Conservation (phyloP, 306 rosid species). For the Crotalaria pallida region DNA sequence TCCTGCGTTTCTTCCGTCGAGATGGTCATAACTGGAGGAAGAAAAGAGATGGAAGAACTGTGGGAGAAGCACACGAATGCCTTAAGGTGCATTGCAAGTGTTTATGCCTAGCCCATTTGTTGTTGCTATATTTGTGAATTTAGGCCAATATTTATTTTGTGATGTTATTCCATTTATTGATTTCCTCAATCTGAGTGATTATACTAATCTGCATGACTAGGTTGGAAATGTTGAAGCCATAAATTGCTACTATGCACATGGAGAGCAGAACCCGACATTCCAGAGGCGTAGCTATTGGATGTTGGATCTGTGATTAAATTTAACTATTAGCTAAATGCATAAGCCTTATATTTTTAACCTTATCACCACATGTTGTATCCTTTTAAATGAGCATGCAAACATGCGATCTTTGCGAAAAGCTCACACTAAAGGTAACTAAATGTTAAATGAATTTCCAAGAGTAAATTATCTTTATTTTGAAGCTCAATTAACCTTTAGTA, state of each 20-base stretch:
- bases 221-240: slow-evolving; percentile 89
- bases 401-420: background rate
- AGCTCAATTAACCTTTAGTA: background rate
- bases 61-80: slow-evolving; percentile 98
- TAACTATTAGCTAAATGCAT: slow-evolving; percentile 6
- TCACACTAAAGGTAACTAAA: slow-evolving; percentile 8
- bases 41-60: slow-evolving; percentile 94
- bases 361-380: slow-evolving; percentile 5
- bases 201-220: slow-evolving; percentile 43
- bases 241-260: slow-evolving; percentile 97
- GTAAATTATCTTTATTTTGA: slow-evolving; percentile 13
- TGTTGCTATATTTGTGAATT: no score
- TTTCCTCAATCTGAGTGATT: slow-evolving; percentile 20
- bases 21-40: slow-evolving; percentile 97
- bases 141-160: no score
- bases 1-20: slow-evolving; percentile 91
- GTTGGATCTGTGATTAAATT: slow-evolving; percentile 74
- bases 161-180: background rate
- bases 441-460: background rate
- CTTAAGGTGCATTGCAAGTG: slow-evolving; percentile 63
- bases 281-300: slow-evolving; percentile 99
- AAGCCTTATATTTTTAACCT: background rate
- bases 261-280: slow-evolving; percentile 75
- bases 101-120: no score
- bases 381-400: slow-evolving; percentile 5